Evolutionary conservation across 495 filamentous ascomycete species (phyloP).

Genomic region (Xylaria nigripes): DNA sequence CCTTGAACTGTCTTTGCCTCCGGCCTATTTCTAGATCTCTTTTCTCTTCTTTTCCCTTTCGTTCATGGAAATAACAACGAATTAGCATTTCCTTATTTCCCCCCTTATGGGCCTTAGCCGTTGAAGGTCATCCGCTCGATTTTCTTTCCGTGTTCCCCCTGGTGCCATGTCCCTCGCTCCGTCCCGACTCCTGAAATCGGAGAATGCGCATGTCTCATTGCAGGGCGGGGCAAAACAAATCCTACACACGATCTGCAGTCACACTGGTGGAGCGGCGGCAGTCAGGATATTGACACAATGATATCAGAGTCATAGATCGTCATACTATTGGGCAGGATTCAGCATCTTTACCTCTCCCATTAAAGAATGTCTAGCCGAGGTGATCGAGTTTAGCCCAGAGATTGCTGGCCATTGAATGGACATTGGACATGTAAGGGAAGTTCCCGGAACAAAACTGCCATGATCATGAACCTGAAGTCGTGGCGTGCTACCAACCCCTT

Average conservation of each 20-base stretch:
- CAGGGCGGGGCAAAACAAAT: slow-evolving; percentile 8
- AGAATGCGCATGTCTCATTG: slow-evolving; percentile 4
- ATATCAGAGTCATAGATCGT: background rate
- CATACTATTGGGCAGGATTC: slow-evolving; percentile 10
- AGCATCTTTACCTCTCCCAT: slow-evolving; percentile 20
- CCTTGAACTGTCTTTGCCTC: too few species aligned
- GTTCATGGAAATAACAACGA: too few species aligned
- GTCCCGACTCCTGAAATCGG: slow-evolving; percentile 2
- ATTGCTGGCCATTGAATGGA: slow-evolving; percentile 25
- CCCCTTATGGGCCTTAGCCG: background rate
- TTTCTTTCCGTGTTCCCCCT: background rate
- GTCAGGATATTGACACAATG: background rate
- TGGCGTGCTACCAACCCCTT: slow-evolving; percentile 23
- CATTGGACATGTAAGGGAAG: background rate
- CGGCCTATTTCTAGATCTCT: too few species aligned
- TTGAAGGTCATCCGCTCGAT: background rate
- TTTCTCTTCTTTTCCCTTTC: too few species aligned
- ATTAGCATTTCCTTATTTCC: background rate
- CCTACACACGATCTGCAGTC: slow-evolving; percentile 12
- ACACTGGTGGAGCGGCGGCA: slow-evolving; percentile 6
- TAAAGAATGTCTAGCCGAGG: slow-evolving; percentile 23
- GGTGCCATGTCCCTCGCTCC: background rate
- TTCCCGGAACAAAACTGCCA: slow-evolving; percentile 18
- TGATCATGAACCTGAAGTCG: slow-evolving; percentile 21
- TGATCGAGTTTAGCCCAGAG: slow-evolving; percentile 21